Percentiles rank a stretch among this genome's conserved stretches.
Evolutionary conservation across 345 rosid genomes (phyloP).

Genomic region (Microthlaspi erraticum): DNA sequence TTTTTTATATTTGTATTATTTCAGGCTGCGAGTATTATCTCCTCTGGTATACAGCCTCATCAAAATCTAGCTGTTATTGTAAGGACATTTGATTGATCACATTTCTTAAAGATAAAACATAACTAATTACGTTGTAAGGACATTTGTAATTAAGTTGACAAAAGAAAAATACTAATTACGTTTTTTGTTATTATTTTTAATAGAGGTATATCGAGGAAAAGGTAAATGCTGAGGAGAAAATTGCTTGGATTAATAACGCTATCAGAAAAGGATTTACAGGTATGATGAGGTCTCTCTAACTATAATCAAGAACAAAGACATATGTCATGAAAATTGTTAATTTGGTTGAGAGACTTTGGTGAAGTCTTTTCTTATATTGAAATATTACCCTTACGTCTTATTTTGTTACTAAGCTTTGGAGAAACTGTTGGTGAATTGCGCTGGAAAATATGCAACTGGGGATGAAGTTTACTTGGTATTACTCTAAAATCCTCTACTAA

Average conservation of each 20-base stretch:
- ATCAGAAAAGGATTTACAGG: slow-evolving; percentile 78
- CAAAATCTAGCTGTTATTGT: slow-evolving; percentile 71
- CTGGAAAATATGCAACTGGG: slow-evolving; percentile 80
- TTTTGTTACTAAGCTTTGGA: slow-evolving; percentile 61
- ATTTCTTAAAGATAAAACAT: too few relatives aligned
- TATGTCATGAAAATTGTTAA: not conserved
- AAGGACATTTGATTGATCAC: not conserved
- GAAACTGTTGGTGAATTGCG: slow-evolving; percentile 59
- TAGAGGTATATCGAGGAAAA: slow-evolving; percentile 68
- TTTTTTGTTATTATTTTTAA: not conserved
- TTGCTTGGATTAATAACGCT: slow-evolving; percentile 56
- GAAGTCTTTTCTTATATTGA: too few relatives aligned
- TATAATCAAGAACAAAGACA: not conserved
- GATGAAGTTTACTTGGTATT: slow-evolving; percentile 72
- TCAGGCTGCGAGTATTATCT: slow-evolving; percentile 75
- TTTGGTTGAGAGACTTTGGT: not conserved
- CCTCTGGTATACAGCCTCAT: slow-evolving; percentile 79
- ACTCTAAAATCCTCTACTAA: slow-evolving; percentile 1
- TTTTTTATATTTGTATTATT: not conserved
- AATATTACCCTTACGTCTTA: not conserved
- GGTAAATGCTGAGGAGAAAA: slow-evolving; percentile 52
- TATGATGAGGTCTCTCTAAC: slow-evolving; percentile 28
- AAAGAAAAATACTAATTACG: not conserved
- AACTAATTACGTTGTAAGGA: slow-evolving; percentile 17
- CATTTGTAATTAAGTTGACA: not conserved